Percentiles rank a stretch among this genome's conserved stretches.
Evolutionary conservation across 345 rosid species (phyloP).

Genomic region (Aethionema arabicum): DNA sequence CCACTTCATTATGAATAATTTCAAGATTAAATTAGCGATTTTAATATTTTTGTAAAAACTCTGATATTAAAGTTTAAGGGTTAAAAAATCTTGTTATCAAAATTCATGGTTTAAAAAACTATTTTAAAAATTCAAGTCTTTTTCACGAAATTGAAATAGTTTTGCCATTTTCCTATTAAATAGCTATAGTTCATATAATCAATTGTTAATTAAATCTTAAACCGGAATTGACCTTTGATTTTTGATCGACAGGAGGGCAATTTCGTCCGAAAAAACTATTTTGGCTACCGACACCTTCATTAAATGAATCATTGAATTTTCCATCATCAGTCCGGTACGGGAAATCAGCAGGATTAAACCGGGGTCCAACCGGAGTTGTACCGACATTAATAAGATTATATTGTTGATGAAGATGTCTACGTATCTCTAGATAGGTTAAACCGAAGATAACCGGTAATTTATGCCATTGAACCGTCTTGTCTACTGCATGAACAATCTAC

Average conservation of each 20-base stretch:
- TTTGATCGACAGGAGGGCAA: conserved; percentile 39
- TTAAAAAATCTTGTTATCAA: too few relatives aligned
- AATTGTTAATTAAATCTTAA: too few relatives aligned
- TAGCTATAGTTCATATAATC: too few relatives aligned
- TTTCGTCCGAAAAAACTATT: conserved; percentile 59
- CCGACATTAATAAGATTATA: conserved; percentile 61
- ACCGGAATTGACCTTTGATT: conserved; percentile 23
- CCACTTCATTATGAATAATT: too few relatives aligned
- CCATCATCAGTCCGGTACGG: conserved; percentile 57
- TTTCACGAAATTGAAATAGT: too few relatives aligned
- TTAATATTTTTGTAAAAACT: too few relatives aligned
- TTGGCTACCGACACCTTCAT: conserved; percentile 51
- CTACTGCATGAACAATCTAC: conserved; percentile 52
- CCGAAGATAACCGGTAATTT: conserved; percentile 57
- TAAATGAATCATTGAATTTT: conserved; percentile 48
- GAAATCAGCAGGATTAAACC: conserved; percentile 48
- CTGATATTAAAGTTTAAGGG: too few relatives aligned
- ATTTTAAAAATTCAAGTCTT: too few relatives aligned
- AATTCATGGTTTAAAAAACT: too few relatives aligned
- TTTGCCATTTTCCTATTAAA: too few relatives aligned
- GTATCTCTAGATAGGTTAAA: conserved; percentile 41
- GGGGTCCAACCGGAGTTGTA: conserved; percentile 40
- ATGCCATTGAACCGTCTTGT: conserved; percentile 49
- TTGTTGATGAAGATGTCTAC: conserved; percentile 56
- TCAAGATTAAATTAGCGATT: too few relatives aligned